These are phyloP conservation scores for Komagataella kurtzmanii DNA, from an alignment of 805 yeast genomes.

Conservation along the genomic window DNA sequence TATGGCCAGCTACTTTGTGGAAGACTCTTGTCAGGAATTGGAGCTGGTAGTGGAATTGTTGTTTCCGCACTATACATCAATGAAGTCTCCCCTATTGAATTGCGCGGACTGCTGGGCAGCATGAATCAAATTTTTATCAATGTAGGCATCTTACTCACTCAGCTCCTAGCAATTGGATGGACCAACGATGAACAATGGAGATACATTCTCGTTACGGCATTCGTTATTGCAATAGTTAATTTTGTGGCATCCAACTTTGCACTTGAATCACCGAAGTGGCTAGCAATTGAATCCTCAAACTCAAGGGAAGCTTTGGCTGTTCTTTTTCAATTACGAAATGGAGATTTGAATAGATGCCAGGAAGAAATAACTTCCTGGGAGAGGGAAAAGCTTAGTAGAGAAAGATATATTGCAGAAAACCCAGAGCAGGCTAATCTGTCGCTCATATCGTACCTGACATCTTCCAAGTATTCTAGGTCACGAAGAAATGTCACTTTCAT, in stretches of 20 bases:
- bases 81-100: constrained; percentile 59
- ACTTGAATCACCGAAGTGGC: constrained; percentile 82
- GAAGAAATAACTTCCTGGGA: constrained; percentile 18
- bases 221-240: constrained; percentile 35
- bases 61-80: constrained; percentile 72
- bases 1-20: constrained; percentile 41
- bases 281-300: constrained; percentile 25
- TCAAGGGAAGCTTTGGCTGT: constrained; percentile 10
- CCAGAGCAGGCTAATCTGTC: constrained; percentile 12
- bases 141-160: constrained; percentile 73
- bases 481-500: constrained; percentile 56
- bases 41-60: constrained; percentile 82
- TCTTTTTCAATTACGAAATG: constrained; percentile 24
- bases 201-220: constrained; percentile 47
- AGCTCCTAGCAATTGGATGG: constrained; percentile 56
- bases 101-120: constrained; percentile 73
- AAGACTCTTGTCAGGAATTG: constrained; percentile 68
- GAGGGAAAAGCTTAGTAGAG: constrained; percentile 12
- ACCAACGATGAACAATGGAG: constrained; percentile 66
- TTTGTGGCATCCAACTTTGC: constrained; percentile 25
- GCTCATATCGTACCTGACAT: constrained; percentile 31
- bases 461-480: constrained; percentile 40
- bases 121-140: constrained; percentile 84
- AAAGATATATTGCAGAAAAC: constrained; percentile 9
- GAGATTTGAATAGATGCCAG: constrained; percentile 5